Evolutionary conservation across 257 asterid genomes (phyloP).

Genomic region (Fraxinus excelsior): DNA sequence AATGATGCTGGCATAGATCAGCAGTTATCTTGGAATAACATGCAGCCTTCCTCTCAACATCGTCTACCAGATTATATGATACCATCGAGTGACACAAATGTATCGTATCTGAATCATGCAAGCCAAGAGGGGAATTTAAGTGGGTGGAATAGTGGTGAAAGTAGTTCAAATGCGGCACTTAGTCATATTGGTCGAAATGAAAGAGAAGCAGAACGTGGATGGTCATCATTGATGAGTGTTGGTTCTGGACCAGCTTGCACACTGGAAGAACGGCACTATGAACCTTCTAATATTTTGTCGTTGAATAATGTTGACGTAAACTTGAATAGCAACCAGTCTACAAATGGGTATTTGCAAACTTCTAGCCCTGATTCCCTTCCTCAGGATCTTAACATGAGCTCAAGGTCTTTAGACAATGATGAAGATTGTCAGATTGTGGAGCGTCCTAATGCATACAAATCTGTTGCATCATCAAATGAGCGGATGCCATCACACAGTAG

Average conservation of each 20-base stretch:
- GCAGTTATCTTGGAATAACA: conserved; percentile 64
- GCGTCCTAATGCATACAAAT: conserved; percentile 38
- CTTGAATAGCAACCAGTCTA: conserved; percentile 33
- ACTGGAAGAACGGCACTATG: conserved; percentile 36
- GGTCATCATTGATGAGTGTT: conserved; percentile 38
- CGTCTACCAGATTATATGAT: conserved; percentile 52
- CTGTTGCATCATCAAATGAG: conserved; percentile 45
- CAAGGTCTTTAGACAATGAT: conserved; percentile 34
- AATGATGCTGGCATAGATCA: conserved; percentile 61
- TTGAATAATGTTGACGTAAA: conserved; percentile 38
- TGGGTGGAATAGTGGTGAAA: conserved; percentile 72
- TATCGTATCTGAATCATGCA: conserved; percentile 39
- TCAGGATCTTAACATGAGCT: conserved; percentile 52
- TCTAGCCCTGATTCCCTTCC: conserved; percentile 36
- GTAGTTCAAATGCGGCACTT: conserved; percentile 55
- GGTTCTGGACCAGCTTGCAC: conserved; percentile 34
- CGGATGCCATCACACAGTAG: conserved; percentile 37
- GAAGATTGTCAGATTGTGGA: conserved; percentile 68
- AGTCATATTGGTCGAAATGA: conserved; percentile 45
- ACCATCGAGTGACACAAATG: conserved; percentile 40
- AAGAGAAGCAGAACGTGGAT: conserved; percentile 44
- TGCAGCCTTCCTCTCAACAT: conserved; percentile 54
- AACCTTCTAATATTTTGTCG: conserved; percentile 42
- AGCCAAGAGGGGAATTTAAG: conserved; percentile 43
- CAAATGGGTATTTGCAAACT: conserved; percentile 38